These are phyloP conservation scores for Penicillium simplicissimum DNA, from an alignment of 495 filamentous ascomycete species.

Conservation along the genomic window DNA sequence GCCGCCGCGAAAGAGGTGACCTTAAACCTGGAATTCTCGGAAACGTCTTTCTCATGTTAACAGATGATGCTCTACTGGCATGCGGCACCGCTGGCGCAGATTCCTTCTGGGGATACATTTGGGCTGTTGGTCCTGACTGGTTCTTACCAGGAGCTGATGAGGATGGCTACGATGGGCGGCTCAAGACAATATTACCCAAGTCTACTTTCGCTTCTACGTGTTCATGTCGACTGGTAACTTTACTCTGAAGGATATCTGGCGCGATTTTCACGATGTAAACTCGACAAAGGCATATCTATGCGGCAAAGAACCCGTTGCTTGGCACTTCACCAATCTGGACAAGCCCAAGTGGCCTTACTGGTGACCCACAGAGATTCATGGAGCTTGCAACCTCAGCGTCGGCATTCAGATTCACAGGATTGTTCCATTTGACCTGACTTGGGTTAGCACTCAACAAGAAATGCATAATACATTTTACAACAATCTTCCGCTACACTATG, in stretches of 20 bases:
- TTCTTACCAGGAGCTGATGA: neutral
- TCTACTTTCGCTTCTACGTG: slow-evolving; percentile 7
- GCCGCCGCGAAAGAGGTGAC: neutral
- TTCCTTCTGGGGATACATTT: neutral
- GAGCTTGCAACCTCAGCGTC: no score
- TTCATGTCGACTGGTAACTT: slow-evolving; percentile 3
- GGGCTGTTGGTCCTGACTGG: neutral
- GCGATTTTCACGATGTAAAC: slow-evolving; percentile 2
- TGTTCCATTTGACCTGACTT: no score
- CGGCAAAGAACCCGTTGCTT: neutral
- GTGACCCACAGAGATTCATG: no score
- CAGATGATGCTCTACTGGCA: neutral
- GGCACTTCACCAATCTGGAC: neutral
- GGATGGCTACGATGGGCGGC: slow-evolving; percentile 10
- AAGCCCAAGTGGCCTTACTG: neutral
- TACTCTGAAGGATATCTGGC: slow-evolving; percentile 10
- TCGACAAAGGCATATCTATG: neutral
- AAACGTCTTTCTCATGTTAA: slow-evolving; percentile 5
- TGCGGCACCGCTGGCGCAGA: neutral
- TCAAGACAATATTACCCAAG: neutral
- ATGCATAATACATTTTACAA: no score
- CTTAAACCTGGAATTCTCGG: neutral
- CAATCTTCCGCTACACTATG: no score
- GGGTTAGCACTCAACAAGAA: no score
- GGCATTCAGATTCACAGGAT: no score